Conservation (phyloP, 2,329 filamentous ascomycete species). For the Boeremia exigua region DNA sequence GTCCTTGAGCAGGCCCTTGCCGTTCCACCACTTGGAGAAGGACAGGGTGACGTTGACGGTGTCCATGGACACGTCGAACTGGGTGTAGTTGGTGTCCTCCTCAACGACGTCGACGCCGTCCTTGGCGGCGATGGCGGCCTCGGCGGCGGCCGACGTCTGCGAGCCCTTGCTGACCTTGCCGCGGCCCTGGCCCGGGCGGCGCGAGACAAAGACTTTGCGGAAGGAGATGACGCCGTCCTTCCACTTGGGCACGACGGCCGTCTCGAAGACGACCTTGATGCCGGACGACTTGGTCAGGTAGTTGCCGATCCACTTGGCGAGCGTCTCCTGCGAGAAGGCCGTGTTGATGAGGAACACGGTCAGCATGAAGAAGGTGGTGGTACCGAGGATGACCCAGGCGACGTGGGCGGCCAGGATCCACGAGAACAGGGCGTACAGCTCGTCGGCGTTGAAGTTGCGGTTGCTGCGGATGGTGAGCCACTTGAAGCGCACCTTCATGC, state of each 20-base stretch:
- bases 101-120: conserved; percentile 50
- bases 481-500: conserved; percentile 90
- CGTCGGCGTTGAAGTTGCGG: conserved; percentile 92
- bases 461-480: conserved; percentile 96
- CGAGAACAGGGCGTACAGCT: conserved; percentile 93
- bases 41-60: conserved; percentile 96
- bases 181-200: conserved; percentile 80
- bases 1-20: conserved; percentile 87
- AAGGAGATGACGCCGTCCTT: conserved; percentile 94
- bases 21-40: conserved; percentile 99
- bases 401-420: conserved; percentile 95
- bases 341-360: conserved; percentile 93
- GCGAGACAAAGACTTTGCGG: conserved; percentile 93
- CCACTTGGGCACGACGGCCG: conserved; percentile 96
- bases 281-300: conserved; percentile 94
- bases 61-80: conserved; percentile 94
- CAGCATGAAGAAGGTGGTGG: conserved; percentile 95
- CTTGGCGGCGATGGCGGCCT: conserved; percentile 68
- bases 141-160: conserved; percentile 80
- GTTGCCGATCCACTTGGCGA: conserved; percentile 92
- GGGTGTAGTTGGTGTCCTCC: conserved; percentile 96
- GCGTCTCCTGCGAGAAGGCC: conserved; percentile 93
- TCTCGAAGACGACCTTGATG: conserved; percentile 94
- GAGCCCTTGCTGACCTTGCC: conserved; percentile 93
- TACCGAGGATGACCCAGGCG: conserved; percentile 94